Evolutionary conservation across 352 stramenopile species (phyloP), one percentile per base, ranked within the genome.

Genomic region (Pythium folliculosum): DNA sequence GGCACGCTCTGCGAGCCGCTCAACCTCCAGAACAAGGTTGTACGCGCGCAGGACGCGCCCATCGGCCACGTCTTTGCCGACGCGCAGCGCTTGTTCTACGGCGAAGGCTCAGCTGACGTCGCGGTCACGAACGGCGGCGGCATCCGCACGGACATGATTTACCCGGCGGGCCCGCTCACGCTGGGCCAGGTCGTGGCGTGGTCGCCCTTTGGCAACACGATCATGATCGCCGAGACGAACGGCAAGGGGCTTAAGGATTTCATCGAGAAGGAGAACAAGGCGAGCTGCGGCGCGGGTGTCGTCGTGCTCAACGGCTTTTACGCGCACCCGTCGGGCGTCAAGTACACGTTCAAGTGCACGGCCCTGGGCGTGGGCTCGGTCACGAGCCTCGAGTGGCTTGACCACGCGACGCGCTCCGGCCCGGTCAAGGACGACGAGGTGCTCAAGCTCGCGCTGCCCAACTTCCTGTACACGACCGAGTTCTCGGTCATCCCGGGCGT

Each of bases 291-390:
- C 17, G 71, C 52, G 48, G 72, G 73, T 27, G 51, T 80, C 13
- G 69, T 90, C 22, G 60, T 78, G 21, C 63, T 77, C 43, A 91
- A 92, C 66, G 84, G 84, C 35, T 79, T 86, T 52, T 91, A 89
- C 72, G 70, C 87, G 25, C 82, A 92, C 61, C 69, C 80, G 22
- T 76, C 77, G 3, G 82, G 82, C 58, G 77, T 92, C 66, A 89
- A 89, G 75, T 92, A 86, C 61, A 73, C 70, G 16, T 92, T 86
- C 71, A 79, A 70, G 60, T 92, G 84, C 77, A 86, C 73, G 27
- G 74, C 65, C 16, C 21, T 60, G 35, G 63, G 60, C 16, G 61
- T 44, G 1, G 84, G 84, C 27, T 43, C 55, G 19, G 19, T 92
- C 57, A 79, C 77, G 55, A 81, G 59, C 53, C 55, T 92, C 53